A percentile compares a stretch with the other conserved stretches of the same genome.
phyloP scores from a whole-genome alignment of 345 rosid genomes.

The Psidium guajava region DNA sequence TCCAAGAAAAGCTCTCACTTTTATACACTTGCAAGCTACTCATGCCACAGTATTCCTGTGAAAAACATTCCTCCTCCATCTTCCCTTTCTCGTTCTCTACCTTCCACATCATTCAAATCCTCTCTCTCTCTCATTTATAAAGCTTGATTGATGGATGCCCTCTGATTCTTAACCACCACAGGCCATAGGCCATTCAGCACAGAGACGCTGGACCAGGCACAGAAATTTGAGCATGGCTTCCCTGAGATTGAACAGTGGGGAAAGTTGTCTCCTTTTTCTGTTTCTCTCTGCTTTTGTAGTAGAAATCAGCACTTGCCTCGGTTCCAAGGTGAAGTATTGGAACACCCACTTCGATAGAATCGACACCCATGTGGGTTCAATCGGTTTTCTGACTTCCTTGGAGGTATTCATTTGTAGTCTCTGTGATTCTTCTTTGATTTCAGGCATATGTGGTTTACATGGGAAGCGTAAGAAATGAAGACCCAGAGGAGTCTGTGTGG shows the following conservation, averaged over 20 bases:
- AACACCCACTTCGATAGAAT: neutral
- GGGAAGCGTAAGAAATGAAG: slow-evolving; percentile 22
- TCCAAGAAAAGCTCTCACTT: neutral
- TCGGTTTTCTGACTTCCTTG: neutral
- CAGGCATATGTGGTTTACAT: slow-evolving; percentile 38
- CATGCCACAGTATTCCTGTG: slow-evolving; percentile 2
- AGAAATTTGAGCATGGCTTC: neutral
- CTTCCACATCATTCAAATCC: neutral
- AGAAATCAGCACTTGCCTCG: slow-evolving; percentile 5
- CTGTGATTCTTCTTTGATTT: neutral
- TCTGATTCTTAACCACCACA: neutral
- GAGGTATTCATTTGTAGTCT: neutral
- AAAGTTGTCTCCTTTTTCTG: slow-evolving; percentile 1
- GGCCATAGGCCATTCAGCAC: neutral
- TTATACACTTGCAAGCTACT: neutral
- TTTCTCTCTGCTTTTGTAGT: slow-evolving; percentile 6
- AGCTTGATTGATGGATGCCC: neutral
- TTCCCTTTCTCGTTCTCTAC: neutral
- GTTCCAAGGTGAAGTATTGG: slow-evolving; percentile 9
- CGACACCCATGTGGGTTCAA: neutral
- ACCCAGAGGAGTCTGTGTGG: slow-evolving; percentile 10
- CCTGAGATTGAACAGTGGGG: neutral
- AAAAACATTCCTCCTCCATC: neutral
- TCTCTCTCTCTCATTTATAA: neutral
- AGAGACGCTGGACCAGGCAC: neutral